A percentile compares a stretch with the other conserved stretches of the same genome.
Conservation (phyloP, 441 rosid genomes). For the Populus hybrid region DNA sequence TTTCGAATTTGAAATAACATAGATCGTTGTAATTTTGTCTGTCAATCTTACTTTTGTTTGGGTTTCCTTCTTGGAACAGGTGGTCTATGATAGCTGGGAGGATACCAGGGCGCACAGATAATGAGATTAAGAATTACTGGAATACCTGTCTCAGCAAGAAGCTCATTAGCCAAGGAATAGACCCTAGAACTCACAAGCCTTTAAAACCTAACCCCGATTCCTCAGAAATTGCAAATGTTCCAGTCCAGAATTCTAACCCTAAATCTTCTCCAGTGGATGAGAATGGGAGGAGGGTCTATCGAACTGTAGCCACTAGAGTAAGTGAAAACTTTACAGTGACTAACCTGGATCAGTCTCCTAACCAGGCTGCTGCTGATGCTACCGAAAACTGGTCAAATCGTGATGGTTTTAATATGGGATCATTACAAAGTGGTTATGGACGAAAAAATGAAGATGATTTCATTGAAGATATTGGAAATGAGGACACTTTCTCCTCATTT, state of each 20-base stretch:
- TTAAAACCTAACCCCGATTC: constrained; percentile 19
- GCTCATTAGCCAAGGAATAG: constrained; percentile 54
- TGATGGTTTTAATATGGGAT: constrained; percentile 16
- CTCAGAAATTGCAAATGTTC: constrained; percentile 3
- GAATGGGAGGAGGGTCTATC: constrained; percentile 4
- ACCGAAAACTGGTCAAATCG: constrained; percentile 11
- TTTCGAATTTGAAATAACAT: not conserved
- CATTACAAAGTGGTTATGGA: not conserved
- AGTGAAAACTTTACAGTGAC: constrained; percentile 5
- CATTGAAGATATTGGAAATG: constrained; percentile 24
- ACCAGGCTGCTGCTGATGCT: not conserved
- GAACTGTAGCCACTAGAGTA: constrained; percentile 20
- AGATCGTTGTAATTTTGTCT: not conserved
- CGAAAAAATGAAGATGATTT: constrained; percentile 3
- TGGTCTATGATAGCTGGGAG: constrained; percentile 66
- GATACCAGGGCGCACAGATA: constrained; percentile 58
- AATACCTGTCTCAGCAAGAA: constrained; percentile 60
- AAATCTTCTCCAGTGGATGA: constrained; percentile 21
- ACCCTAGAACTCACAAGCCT: constrained; percentile 59
- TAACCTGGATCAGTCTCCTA: constrained; percentile 10
- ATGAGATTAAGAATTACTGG: constrained; percentile 66
- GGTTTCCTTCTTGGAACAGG: constrained; percentile 15
- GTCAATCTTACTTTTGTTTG: not conserved
- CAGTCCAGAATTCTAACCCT: not conserved
- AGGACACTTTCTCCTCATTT: constrained; percentile 56